Conservation (phyloP, 208 protist genomes). For the Trypanosomatidae sp. region DNA sequence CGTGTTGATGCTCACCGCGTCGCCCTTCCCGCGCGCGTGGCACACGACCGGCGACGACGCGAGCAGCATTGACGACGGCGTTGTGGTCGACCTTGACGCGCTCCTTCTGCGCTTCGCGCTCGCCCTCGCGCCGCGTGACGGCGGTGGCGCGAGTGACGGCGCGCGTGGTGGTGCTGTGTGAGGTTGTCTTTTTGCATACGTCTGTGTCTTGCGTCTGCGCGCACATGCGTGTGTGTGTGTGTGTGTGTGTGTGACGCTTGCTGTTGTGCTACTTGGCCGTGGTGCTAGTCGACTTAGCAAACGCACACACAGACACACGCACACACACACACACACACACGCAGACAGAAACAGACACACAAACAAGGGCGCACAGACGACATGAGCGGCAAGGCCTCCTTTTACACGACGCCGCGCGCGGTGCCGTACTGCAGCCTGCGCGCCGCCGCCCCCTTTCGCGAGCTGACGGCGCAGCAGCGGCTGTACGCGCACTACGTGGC, state of each 20-base stretch:
- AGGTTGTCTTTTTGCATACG: too few relatives aligned
- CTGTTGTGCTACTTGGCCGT: too few relatives aligned
- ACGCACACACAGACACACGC: background rate
- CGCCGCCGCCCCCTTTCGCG: constrained; percentile 50
- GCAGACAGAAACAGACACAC: background rate
- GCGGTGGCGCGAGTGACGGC: too few relatives aligned
- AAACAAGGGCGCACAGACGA: background rate
- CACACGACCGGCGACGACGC: constrained; percentile 38
- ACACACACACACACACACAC: background rate
- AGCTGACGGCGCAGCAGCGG: constrained; percentile 53
- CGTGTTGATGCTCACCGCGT: constrained; percentile 60
- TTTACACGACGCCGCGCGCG: constrained; percentile 36
- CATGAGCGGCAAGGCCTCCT: constrained; percentile 3
- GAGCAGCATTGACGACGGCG: constrained; percentile 30
- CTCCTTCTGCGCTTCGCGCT: constrained; percentile 28
- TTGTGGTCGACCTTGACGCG: constrained; percentile 17
- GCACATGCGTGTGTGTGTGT: too few relatives aligned
- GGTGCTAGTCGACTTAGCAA: constrained; percentile 33
- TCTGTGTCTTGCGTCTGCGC: too few relatives aligned
- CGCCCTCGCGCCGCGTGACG: too few relatives aligned
- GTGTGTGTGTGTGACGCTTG: too few relatives aligned
- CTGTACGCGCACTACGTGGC: constrained; percentile 78
- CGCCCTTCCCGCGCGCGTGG: constrained; percentile 54
- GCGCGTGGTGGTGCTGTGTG: too few relatives aligned
- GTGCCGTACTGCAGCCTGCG: constrained; percentile 54